These are phyloP conservation scores for Trichoderma virens DNA, from an alignment of 495 filamentous ascomycete species.

Conservation along the genomic window DNA sequence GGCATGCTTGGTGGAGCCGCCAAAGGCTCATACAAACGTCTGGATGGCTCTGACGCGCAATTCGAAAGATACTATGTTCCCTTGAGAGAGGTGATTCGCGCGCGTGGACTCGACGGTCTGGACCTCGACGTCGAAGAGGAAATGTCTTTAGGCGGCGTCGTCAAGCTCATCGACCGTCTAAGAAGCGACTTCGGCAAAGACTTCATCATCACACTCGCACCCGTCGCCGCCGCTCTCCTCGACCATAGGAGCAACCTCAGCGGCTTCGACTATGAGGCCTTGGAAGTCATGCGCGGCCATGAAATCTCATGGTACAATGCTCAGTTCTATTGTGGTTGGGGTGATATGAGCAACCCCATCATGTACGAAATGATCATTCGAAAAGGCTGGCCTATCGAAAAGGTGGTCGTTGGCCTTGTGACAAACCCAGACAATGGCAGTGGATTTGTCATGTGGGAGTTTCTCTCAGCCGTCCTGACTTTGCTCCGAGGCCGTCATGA, in stretches of 20 bases:
- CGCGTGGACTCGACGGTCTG: slow-evolving; percentile 56
- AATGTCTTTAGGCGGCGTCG: slow-evolving; percentile 63
- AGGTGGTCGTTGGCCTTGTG: slow-evolving; percentile 61
- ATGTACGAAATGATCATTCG: slow-evolving; percentile 55
- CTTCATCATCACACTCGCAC: slow-evolving; percentile 72
- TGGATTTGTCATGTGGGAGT: slow-evolving; percentile 32
- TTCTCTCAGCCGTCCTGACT: slow-evolving; percentile 26
- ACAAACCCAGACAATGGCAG: slow-evolving; percentile 66
- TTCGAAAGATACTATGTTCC: slow-evolving; percentile 65
- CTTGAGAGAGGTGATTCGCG: slow-evolving; percentile 50
- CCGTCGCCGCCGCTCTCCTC: slow-evolving; percentile 65
- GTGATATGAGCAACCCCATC: slow-evolving; percentile 45
- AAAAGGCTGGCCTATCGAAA: slow-evolving; percentile 56
- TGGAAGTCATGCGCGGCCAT: slow-evolving; percentile 57
- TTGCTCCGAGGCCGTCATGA: slow-evolving; percentile 30
- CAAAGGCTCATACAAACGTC: slow-evolving; percentile 53
- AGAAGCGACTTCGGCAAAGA: slow-evolving; percentile 59
- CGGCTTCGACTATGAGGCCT: slow-evolving; percentile 65
- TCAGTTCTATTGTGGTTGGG: slow-evolving; percentile 87
- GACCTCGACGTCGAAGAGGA: slow-evolving; percentile 80
- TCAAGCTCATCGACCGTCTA: slow-evolving; percentile 63
- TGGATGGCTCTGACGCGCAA: slow-evolving; percentile 46
- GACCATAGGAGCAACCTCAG: slow-evolving; percentile 50
- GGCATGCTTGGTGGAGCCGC: slow-evolving; percentile 82
- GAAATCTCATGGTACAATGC: slow-evolving; percentile 76